Evolutionary conservation across 768 basidiomycete genomes (phyloP), one percentile per base, ranked within the genome.

Genomic region (Hericium coralloides): DNA sequence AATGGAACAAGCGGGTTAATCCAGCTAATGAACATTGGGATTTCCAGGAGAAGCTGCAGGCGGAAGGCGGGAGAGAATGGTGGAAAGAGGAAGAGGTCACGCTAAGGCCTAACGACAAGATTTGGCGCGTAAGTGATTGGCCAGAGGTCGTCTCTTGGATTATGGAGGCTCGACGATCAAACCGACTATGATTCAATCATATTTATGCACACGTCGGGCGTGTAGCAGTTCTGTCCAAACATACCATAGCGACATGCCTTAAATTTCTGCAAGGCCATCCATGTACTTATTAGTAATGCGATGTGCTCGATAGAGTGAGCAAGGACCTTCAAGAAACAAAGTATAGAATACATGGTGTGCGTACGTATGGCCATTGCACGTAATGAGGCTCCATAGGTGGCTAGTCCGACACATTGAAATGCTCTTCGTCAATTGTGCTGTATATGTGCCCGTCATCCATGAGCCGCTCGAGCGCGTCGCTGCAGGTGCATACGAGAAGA

Each of bases 401-500:
- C 31, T 59, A 72, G 25, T 60, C 53, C 9, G 81, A 81, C 48
- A 87, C 66, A 38, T 77, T 72, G 69, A 83, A 87, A 64, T 91
- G 89, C n/a, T 80, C 86, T 60, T 93, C 91, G 64, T 93, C 87
- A 41, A 84, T 79, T 0, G 90, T 91, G 55, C 81, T 86, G 69
- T 80, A 98, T 56, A 95, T 76, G 60, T 80, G 71, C 0, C 94
- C 94, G 0, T 89, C 85, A 53, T 87, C 84, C 77, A 92, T 85
- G 53, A 98, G 76, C 53, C 71, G 69, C 61, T 94, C 89, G 61
- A 95, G 72, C 6, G 88, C 88, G 47, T 79, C 74, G 65, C 92
- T 90, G 58, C 41, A 43, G 26, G 52, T 18, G 36, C 38, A 20
- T 31, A 55, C 17, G 25, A 49, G n/a, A 45, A 50, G 12, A 55